Percentiles rank a stretch among this genome's conserved stretches.
These are phyloP conservation scores for Oenanthe sinensis DNA, from an alignment of 129 eudicot species.

Conservation along the genomic window DNA sequence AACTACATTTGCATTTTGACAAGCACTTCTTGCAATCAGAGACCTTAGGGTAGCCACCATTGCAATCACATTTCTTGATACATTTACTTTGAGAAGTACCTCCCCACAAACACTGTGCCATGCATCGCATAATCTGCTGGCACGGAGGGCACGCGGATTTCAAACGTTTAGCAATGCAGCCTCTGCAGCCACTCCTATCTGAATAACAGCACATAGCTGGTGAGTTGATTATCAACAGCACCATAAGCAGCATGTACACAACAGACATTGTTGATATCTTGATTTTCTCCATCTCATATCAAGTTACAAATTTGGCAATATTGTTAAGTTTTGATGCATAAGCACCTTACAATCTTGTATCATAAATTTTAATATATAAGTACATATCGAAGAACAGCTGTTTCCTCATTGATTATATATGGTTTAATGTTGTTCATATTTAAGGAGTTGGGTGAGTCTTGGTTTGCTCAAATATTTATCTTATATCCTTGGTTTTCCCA, in stretches of 20 bases:
- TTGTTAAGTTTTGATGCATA: not conserved
- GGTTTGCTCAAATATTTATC: slow-evolving; percentile 7
- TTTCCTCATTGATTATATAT: not conserved
- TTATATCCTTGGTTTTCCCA: not conserved
- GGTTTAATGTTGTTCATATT: not conserved
- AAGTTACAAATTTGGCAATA: not conserved
- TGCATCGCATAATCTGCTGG: slow-evolving; percentile 59
- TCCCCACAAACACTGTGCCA: slow-evolving; percentile 79
- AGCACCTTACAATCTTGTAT: not conserved
- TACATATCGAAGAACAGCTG: not conserved
- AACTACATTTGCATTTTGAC: slow-evolving; percentile 63
- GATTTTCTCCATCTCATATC: slow-evolving; percentile 10
- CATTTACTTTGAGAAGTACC: slow-evolving; percentile 44
- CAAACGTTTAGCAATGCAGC: slow-evolving; percentile 48
- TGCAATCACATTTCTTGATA: slow-evolving; percentile 69
- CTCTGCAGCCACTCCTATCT: slow-evolving; percentile 37
- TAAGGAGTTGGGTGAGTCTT: slow-evolving; percentile 5
- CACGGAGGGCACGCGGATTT: slow-evolving; percentile 61
- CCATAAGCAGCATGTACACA: slow-evolving; percentile 25
- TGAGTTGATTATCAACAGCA: slow-evolving; percentile 7
- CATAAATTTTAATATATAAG: not conserved
- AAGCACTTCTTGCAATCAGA: slow-evolving; percentile 78
- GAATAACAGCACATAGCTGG: slow-evolving; percentile 31
- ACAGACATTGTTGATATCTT: slow-evolving; percentile 1
- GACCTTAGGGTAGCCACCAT: slow-evolving; percentile 43